phyloP scores from a whole-genome alignment of 2,329 filamentous ascomycete species.

The Lasiodiplodia sp. region DNA sequence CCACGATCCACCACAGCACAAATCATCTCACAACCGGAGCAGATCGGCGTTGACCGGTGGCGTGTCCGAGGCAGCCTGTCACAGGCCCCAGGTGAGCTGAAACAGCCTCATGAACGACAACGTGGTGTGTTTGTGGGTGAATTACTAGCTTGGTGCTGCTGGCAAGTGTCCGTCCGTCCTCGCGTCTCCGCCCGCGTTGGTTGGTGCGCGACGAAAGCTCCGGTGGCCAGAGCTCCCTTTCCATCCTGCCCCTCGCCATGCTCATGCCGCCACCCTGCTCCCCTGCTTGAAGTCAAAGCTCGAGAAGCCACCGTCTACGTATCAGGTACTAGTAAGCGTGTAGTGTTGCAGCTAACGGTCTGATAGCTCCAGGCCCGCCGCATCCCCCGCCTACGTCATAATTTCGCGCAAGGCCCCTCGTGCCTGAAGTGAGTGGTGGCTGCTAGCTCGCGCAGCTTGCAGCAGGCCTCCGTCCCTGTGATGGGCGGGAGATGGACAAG shows the following conservation, averaged over 20 bases:
- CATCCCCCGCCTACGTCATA: slow-evolving; percentile 11
- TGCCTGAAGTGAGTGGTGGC: not conserved
- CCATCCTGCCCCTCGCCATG: not conserved
- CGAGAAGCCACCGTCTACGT: not conserved
- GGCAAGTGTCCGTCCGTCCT: not conserved
- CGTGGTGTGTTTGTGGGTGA: not conserved
- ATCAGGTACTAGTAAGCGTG: not conserved
- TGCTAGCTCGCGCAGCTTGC: not conserved
- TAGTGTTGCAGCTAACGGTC: not conserved
- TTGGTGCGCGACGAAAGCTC: not conserved
- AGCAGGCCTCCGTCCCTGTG: not conserved
- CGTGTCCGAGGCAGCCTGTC: not conserved
- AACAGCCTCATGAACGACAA: not conserved
- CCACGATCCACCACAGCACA: slow-evolving; percentile 2
- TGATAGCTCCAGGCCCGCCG: not conserved
- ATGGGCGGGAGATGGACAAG: not conserved
- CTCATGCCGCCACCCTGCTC: not conserved
- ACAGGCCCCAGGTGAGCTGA: not conserved
- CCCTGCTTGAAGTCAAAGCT: slow-evolving; percentile 1
- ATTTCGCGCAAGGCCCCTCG: not conserved
- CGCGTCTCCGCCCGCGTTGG: not conserved
- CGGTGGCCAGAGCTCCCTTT: not conserved
- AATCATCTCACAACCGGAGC: not conserved
- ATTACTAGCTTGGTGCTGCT: not conserved
- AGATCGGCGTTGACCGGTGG: not conserved